Evolutionary conservation across 1,284 basidiomycete genomes (phyloP).

Genomic region (Omphalotus olearius): DNA sequence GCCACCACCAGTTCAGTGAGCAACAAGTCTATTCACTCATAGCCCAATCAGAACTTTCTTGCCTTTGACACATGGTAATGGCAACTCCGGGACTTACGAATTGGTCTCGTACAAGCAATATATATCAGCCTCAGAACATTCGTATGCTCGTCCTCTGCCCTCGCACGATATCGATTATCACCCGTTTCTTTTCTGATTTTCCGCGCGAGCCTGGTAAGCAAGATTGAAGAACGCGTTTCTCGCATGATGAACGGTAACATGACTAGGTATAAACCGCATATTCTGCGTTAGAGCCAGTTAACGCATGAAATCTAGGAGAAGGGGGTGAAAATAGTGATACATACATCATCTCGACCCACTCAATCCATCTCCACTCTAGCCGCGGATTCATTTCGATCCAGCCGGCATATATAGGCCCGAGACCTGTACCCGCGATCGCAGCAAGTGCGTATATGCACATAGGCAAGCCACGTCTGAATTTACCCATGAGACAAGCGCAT

Average conservation of each 20-base stretch:
- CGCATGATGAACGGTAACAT: conserved; percentile 45
- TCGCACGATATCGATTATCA: conserved; percentile 54
- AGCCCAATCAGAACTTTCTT: not conserved
- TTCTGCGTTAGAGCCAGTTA: conserved; percentile 24
- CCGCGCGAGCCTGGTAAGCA: conserved; percentile 57
- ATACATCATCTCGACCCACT: conserved; percentile 57
- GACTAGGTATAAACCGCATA: conserved; percentile 40
- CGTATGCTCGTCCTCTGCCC: conserved; percentile 58
- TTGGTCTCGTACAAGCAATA: conserved; percentile 64
- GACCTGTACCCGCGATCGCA: conserved; percentile 56
- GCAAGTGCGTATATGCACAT: conserved; percentile 64
- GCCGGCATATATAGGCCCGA: conserved; percentile 64
- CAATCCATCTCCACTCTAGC: conserved; percentile 77
- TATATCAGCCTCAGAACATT: conserved; percentile 54
- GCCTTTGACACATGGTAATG: not conserved
- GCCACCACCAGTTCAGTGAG: conserved; percentile 75
- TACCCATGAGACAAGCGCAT: too few relatives aligned
- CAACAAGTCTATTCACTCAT: conserved; percentile 43
- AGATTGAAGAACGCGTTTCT: conserved; percentile 62
- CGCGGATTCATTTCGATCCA: conserved; percentile 60
- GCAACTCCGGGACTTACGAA: conserved; percentile 40
- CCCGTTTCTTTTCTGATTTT: conserved; percentile 60
- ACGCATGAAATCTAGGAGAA: conserved; percentile 2
- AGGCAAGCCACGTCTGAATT: conserved; percentile 58
- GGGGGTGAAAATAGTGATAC: not conserved